Evolutionary conservation across 495 filamentous ascomycete genomes (phyloP).

Genomic region (Barbatosphaeria neglecta): DNA sequence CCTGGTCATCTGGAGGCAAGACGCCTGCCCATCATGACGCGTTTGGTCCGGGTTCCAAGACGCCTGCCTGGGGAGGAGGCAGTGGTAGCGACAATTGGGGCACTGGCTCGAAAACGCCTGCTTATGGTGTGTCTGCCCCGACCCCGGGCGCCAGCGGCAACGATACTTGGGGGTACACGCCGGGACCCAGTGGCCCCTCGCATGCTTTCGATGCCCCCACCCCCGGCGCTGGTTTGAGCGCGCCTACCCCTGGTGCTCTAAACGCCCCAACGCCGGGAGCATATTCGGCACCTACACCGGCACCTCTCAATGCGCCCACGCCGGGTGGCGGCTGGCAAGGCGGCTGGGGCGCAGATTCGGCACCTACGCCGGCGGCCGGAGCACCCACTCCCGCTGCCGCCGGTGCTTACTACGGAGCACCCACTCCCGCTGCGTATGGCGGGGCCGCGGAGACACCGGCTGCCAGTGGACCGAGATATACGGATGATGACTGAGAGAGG

Average conservation of each 20-base stretch:
- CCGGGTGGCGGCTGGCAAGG: slow-evolving; percentile 49
- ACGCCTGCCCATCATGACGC: slow-evolving; percentile 53
- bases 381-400: slow-evolving; percentile 47
- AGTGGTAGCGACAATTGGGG: slow-evolving; percentile 50
- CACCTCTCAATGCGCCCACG: slow-evolving; percentile 58
- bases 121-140: slow-evolving; percentile 46
- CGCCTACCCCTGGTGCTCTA: slow-evolving; percentile 59
- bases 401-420: slow-evolving; percentile 53
- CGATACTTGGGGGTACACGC: slow-evolving; percentile 40
- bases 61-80: slow-evolving; percentile 52
- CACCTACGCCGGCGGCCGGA: slow-evolving; percentile 50
- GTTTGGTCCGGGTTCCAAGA: slow-evolving; percentile 60
- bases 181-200: slow-evolving; percentile 49
- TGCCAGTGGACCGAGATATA: slow-evolving; percentile 48
- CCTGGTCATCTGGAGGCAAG: slow-evolving; percentile 42
- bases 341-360: slow-evolving; percentile 47
- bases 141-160: slow-evolving; percentile 43
- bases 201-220: slow-evolving; percentile 64
- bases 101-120: slow-evolving; percentile 62
- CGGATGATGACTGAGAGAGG: slow-evolving; percentile 30
- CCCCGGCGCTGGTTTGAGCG: slow-evolving; percentile 54
- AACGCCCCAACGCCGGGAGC: slow-evolving; percentile 75
- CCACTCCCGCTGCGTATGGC: slow-evolving; percentile 66
- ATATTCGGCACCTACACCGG: slow-evolving; percentile 56
- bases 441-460: slow-evolving; percentile 63